Base-by-base conservation (phyloP, 164 flowering plant species). In the Hamamelis virginiana region DNA sequence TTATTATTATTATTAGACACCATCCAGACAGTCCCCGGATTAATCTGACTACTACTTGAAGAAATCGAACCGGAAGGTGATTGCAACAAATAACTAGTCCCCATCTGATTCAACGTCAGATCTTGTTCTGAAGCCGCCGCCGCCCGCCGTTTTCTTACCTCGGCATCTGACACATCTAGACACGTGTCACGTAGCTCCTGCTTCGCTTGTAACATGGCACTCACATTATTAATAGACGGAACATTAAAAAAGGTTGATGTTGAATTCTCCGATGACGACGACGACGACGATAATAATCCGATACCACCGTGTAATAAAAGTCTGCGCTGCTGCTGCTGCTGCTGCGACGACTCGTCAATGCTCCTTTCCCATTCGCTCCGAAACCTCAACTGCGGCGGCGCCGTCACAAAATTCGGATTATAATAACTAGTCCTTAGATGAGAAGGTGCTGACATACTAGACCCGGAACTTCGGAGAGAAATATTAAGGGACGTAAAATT, bases 401-500 rank as follows among this genome's bases (percentile, higher is more conserved):
- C n/a, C n/a, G 61, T 33, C 16, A 69, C 52, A 21, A 78, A 78
- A 53, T 64, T 74, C 12, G 81, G 86, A 62, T 71, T 73, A 71
- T 70, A 81, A 27, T 81, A 85, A 15, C 78, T n/a, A n/a, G 63
- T 70, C 64, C 85, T 62, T 12, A 85, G 56, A 27, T 79, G 84
- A 1, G 86, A 83, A 0, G 91, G 87, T 0, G 87, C 89, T 0
- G 91, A 80, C 59, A 85, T 62, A 74, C 72, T 77, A 21, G 90
- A 81, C 15, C 89, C 88, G 6, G 96, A 84, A 74, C 90, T 87
- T 14, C 92, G 78, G 16, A 85, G 83, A 1, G 96, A 88, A 53
- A 87, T 85, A 69, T 88, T 90, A 5, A 90, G 81, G 12, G 91
- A 85, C 0, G 89, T 82, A 75, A 89, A 87, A 65, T 87, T 89